phyloP scores from a whole-genome alignment of 1,139 yeast species.

The Spathaspora sp. region DNA sequence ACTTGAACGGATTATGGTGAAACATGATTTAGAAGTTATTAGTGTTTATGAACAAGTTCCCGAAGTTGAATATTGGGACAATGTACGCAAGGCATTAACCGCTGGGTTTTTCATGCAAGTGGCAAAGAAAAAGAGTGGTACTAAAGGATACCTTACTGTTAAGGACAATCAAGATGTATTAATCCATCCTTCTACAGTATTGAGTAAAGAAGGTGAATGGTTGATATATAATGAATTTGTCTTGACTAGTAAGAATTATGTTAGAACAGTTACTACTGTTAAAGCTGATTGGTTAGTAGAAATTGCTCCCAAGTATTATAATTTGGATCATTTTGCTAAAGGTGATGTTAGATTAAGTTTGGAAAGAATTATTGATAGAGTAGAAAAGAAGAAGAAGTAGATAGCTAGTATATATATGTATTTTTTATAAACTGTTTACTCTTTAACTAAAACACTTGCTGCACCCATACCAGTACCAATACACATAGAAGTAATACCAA shows the following conservation, averaged over 20 bases:
- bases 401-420: too few species aligned
- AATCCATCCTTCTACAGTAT: slow-evolving; percentile 89
- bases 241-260: slow-evolving; percentile 87
- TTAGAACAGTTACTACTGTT: slow-evolving; percentile 89
- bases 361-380: slow-evolving; percentile 61
- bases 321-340: slow-evolving; percentile 68
- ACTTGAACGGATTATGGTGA: slow-evolving; percentile 78
- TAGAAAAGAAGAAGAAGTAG: slow-evolving; percentile 42
- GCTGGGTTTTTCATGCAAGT: slow-evolving; percentile 99
- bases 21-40: slow-evolving; percentile 69
- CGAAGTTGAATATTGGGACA: slow-evolving; percentile 67
- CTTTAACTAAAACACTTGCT: slow-evolving; percentile 14
- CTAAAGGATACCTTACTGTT: slow-evolving; percentile 76
- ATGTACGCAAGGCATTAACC: slow-evolving; percentile 80
- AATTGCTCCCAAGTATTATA: slow-evolving; percentile 82
- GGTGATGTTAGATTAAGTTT: slow-evolving; percentile 83
- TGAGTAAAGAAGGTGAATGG: slow-evolving; percentile 82
- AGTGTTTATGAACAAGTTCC: slow-evolving; percentile 71
- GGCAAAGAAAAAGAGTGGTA: slow-evolving; percentile 80
- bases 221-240: slow-evolving; percentile 94
- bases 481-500: slow-evolving; percentile 17
- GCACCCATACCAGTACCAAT: slow-evolving; percentile 19
- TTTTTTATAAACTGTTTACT: slow-evolving; percentile 6
- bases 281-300: slow-evolving; percentile 92
- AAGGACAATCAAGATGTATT: slow-evolving; percentile 96